Base-by-base conservation (phyloP, 2,329 filamentous ascomycete species). In the Aspergillus udagawae region DNA sequence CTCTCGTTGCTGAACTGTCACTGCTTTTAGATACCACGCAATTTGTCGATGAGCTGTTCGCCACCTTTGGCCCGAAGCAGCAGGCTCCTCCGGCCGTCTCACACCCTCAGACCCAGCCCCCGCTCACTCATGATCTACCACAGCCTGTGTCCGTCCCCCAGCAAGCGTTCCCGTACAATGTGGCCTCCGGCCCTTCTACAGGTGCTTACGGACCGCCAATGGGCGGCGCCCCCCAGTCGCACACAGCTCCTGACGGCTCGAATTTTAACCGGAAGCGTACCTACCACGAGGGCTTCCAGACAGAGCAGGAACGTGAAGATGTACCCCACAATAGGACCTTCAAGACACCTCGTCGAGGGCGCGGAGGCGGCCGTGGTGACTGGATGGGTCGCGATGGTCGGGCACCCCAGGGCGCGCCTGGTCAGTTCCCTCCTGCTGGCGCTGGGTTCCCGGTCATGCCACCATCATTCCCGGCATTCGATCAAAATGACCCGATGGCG, bases 41-140 rank as follows among this genome's bases (percentile, higher is more conserved):
- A 3, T 85, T 86, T 58, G 83, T 86, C 10, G 76, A 84, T 57
- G 81, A 85, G 55, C 75, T 85, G 47, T 80, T 86, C 60, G 60
- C 70, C 21, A 79, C 77, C 4, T 79, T 85, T 58, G 75, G 75
- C 51, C 75, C 73, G 17, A 82, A 80, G 59, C 73, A 76, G 41
- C 60, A 66, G 35, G 58, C 73, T 23, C 63, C 66, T 44, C 51
- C 70, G 27, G 57, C 62, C 51, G 52, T 63, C 29, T 50, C 67
- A 35, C 63, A 61, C 53, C 60, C 63, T 52, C 68, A 61, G 54
- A 62, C 49, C 20, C 68, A 65, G 38, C 38, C 60, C 27, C 70
- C 67, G 41, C 58, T 51, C 44, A 58, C 60, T 9, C 63, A 64
- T 59, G 65, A 55, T 54, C 65, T 54, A 56, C 62, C 65, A 12